Percentiles rank a stretch among this genome's conserved stretches.
phyloP scores from a whole-genome alignment of 768 basidiomycete species.

The Rossbeevera mucosa region DNA sequence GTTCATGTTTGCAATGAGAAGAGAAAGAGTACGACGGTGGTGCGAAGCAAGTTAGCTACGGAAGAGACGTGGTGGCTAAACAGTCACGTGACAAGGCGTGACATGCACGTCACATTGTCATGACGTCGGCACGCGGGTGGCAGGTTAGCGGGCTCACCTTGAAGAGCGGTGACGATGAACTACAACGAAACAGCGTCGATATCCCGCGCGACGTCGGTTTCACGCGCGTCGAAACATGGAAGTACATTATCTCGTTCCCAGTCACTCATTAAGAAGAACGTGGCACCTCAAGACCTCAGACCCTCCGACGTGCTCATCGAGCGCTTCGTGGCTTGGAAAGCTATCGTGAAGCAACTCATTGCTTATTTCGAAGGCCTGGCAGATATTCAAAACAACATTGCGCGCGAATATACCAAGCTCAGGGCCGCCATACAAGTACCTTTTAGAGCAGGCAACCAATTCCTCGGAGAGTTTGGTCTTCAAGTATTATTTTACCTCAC shows the following conservation, averaged over 20 bases:
- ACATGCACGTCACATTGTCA: conserved; percentile 17
- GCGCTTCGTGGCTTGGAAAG: conserved; percentile 91
- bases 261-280: conserved; percentile 92
- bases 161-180: conserved; percentile 19
- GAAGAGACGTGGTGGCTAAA: not conserved
- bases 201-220: conserved; percentile 71
- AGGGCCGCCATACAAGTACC: conserved; percentile 97
- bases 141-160: not conserved
- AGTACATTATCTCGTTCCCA: conserved; percentile 77
- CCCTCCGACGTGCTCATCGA: conserved; percentile 97
- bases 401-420: conserved; percentile 88
- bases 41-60: no score
- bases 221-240: conserved; percentile 56
- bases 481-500: conserved; percentile 46
- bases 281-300: conserved; percentile 81
- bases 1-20: conserved; percentile 50
- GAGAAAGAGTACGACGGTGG: not conserved
- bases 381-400: conserved; percentile 94
- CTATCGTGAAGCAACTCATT: conserved; percentile 92
- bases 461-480: conserved; percentile 94
- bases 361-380: conserved; percentile 66
- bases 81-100: conserved; percentile 10
- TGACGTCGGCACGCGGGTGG: conserved; percentile 19
- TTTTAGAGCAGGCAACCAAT: conserved; percentile 93
- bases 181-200: conserved; percentile 47